Base-by-base conservation (phyloP, 805 yeast genomes). In the Monosporozyma solicola region DNA sequence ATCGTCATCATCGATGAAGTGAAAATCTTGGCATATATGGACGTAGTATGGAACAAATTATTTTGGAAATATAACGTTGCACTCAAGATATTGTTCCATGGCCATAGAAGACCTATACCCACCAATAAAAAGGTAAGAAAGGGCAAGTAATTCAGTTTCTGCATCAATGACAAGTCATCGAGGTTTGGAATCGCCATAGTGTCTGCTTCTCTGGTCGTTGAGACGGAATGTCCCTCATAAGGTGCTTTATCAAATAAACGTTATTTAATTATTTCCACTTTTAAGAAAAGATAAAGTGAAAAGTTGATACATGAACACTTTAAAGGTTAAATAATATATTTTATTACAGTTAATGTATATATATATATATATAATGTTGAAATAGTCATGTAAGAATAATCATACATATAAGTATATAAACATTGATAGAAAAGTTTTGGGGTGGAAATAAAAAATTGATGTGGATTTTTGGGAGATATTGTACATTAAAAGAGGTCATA, bases 11-110 rank as follows among this genome's bases (percentile, higher is more conserved):
- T 86, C 0, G 94, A 80, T 20, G 94, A 83, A 2, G 91, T 79
- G 66, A 87, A 89, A 20, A 76, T 74, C 57, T 74, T 75, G 10
- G 85, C 76, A 60, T 84, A 68, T 1, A 68, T 49, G 1, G 84
- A 78, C 2, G 77, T 69, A n/a, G 65, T 72, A 20, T 68, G 69
- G 56, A 92, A 67, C 11, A 69, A 59, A 80, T 59, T 90, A 65
- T 57, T 79, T 77, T 54, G 78, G 62, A 89, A 88, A 68, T 88
- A 90, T 8, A 85, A 85, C 0, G 96, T 80, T 0, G 97, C 96
- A 1, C 95, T 82, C 9, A 94, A 70, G 57, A 91, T 84, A 59
- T 94, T 83, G 73, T 92, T 94, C 97, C 98, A 92, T 0, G 98
- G 98, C 97, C 98, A 92, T 22, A 92, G 74, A 22, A 85, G 74